Conservation (phyloP, 2,329 filamentous ascomycete genomes). For the Byssoonygena ceratinophila region DNA sequence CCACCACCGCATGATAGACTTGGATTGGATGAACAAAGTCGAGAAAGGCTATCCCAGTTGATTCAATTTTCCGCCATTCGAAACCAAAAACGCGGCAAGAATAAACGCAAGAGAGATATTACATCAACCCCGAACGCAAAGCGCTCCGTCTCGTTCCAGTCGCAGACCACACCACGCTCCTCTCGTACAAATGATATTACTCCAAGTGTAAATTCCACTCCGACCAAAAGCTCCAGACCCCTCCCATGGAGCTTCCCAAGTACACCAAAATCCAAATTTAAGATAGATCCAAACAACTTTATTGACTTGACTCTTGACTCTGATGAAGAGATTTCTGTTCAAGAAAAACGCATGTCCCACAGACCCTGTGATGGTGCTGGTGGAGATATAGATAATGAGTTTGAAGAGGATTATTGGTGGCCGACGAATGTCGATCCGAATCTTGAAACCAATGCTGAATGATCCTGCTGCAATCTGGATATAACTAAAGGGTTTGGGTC, state of each 20-base stretch:
- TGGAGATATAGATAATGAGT: not conserved
- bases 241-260: not conserved
- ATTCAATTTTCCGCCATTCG: slow-evolving; percentile 1
- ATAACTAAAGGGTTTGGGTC: no score
- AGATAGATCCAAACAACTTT: slow-evolving; percentile 5
- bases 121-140: not conserved
- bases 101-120: slow-evolving; percentile 1
- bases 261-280: not conserved
- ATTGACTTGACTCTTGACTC: slow-evolving; percentile 4
- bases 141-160: not conserved
- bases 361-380: no score
- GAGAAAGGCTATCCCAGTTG: slow-evolving; percentile 8
- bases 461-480: no score
- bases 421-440: slow-evolving; percentile 15
- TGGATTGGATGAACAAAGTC: slow-evolving; percentile 18
- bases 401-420: slow-evolving; percentile 18
- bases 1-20: slow-evolving; percentile 17
- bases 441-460: slow-evolving; percentile 8
- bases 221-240: not conserved
- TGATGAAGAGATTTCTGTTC: slow-evolving; percentile 4
- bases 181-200: not conserved
- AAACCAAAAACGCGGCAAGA: not conserved
- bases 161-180: not conserved
- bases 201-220: not conserved
- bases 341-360: not conserved